A percentile compares a stretch with the other conserved stretches of the same genome.
Conservation (phyloP, 352 stramenopile species). For the Globisporangium paddicum region DNA sequence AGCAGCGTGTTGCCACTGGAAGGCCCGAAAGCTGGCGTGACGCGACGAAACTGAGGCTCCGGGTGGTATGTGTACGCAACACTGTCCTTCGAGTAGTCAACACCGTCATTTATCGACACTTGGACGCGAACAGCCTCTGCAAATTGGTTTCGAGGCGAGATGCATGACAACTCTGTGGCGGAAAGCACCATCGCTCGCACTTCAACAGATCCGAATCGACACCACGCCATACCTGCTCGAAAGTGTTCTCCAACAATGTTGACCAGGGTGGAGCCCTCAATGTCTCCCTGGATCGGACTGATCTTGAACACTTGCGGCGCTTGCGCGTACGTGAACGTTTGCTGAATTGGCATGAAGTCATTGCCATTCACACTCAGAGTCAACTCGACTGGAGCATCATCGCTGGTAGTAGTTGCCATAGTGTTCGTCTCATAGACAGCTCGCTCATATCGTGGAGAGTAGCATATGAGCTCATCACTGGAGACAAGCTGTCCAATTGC, state of each 20-base stretch:
- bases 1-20: constrained; percentile 46
- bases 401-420: not conserved
- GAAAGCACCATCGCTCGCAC: constrained; percentile 41
- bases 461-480: constrained; percentile 29
- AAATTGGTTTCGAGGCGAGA: constrained; percentile 27
- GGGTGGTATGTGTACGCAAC: constrained; percentile 58
- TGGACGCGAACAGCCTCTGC: constrained; percentile 43
- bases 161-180: constrained; percentile 30
- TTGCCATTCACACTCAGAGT: constrained; percentile 68
- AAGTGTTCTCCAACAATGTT: constrained; percentile 41
- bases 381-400: constrained; percentile 17
- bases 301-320: constrained; percentile 37
- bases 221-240: constrained; percentile 28
- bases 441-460: constrained; percentile 21
- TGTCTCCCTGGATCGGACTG: constrained; percentile 37
- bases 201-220: constrained; percentile 35
- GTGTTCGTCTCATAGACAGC: not conserved
- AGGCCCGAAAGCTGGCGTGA: constrained; percentile 43
- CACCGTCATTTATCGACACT: constrained; percentile 83
- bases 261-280: constrained; percentile 55
- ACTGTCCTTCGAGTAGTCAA: constrained; percentile 82
- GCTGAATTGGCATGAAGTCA: constrained; percentile 49
- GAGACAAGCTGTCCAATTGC: constrained; percentile 22
- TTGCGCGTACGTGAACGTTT: constrained; percentile 46
- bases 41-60: constrained; percentile 35